Base-by-base conservation (phyloP, 1,284 basidiomycete species). In the Boletus austroedulis region DNA sequence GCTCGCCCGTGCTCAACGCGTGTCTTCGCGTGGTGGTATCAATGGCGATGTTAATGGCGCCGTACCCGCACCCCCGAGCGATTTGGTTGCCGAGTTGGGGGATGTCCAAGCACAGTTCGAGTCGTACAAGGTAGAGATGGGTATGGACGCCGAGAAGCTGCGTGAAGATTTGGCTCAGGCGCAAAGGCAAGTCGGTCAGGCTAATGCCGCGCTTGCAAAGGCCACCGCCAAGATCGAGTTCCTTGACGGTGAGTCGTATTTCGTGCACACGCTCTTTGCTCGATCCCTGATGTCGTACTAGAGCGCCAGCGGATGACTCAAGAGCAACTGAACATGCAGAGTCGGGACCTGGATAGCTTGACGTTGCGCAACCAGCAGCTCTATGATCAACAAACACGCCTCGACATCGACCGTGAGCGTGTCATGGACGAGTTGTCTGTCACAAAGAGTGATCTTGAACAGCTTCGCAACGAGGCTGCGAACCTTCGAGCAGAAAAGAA, bases 401-500 rank as follows among this genome's bases (percentile, higher is more conserved):
- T 82, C 56, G 89, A 89, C 64, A 86, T 87, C 63, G 86, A 86
- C 62, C 85, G 80, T 63, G 80, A 78, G 62, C 79, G 86, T 53
- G 78, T 84, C 48, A 77, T 83, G 12, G 86, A 90, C 55, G 87
- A 91, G 53, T 73, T 90, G 14, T 73, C 82, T 40, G 73, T 78
- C 23, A 78, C 85, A 3, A 84, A 82, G 58, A 76, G 79, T 34
- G 78, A 80, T 15, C 73, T 87, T 29, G 91, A 94, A 59, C 85
- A 89, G 58, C 76, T 93, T 40, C 85, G 92, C 8, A 93, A 90
- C 64, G 94, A 97, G 67, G 84, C 81, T 59, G 89, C 92, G 1
- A 94, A 90, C 66, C 81, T 96, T 32, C 84, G 89, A 31, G 93
- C 94, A 0, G 95, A 98, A 80, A 94, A 93, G 78, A 89, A 88